A percentile compares a stretch with the other conserved stretches of the same genome.
Evolutionary conservation across 2,329 filamentous ascomycete species (phyloP).

Genomic region (Pseudocercospora macadamiae): DNA sequence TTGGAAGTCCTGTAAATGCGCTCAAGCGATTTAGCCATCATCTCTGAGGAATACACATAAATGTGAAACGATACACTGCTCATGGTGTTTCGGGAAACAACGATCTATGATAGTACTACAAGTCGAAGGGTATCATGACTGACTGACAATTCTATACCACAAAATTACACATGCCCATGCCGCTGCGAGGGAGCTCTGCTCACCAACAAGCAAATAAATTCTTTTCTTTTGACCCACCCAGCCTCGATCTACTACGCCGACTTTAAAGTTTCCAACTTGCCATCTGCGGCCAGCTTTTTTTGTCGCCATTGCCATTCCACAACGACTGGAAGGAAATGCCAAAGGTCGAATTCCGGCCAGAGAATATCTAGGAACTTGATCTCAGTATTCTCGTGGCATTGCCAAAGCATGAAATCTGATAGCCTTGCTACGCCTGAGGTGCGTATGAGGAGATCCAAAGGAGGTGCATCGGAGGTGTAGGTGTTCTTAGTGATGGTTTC

Average conservation of each 20-base stretch:
- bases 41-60: not conserved
- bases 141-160: not conserved
- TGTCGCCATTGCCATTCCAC: constrained; percentile 80
- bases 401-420: constrained; percentile 99
- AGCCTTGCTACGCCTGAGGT: constrained; percentile 91
- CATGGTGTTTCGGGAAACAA: not conserved
- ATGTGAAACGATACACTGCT: too few species aligned
- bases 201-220: not conserved
- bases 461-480: constrained; percentile 83
- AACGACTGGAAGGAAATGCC: constrained; percentile 88
- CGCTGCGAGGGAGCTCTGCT: not conserved
- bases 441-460: constrained; percentile 85
- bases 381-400: constrained; percentile 89
- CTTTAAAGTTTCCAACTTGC: constrained; percentile 18
- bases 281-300: constrained; percentile 44
- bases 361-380: constrained; percentile 89
- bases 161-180: too few species aligned
- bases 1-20: constrained; percentile 36
- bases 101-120: not conserved
- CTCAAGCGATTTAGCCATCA: constrained; percentile 20
- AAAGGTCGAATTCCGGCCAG: constrained; percentile 95
- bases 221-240: too few species aligned
- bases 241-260: constrained; percentile 1
- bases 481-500: constrained; percentile 83
- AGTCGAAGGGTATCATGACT: constrained; percentile 6